Base-by-base conservation (phyloP, 176 grass and related monocot genomes). In the Otatea glauca region DNA sequence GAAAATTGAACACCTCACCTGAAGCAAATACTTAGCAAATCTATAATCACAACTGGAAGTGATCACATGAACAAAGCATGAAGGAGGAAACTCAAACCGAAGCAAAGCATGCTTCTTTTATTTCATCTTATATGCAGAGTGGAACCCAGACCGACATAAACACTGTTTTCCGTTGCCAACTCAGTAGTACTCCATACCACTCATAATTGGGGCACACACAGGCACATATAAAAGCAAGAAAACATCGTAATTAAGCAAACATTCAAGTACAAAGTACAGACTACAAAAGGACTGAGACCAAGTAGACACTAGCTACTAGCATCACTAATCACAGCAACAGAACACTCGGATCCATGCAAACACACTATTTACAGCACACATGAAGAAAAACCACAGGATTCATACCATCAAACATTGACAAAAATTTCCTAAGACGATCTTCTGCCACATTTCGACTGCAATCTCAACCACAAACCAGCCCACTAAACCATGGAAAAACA, bases 191-290 rank as follows among this genome's bases (percentile, higher is more conserved):
- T 21, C 42, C 23, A 55, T 24, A 39, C 20, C 0, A 5, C 0
- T 45, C 9, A 71, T 71, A 13, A 78, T 27, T 56, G 45, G 37
- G 37, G 66, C 60, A 65, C 15, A 83, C 35, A 9, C 3, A 27
- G 3, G 25, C 23, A 6, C 17, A 85, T 56, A 27, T 9, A 7
- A 72, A 78, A 79, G 12, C 45, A 83, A 47, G 11, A 76, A 55
- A 55, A 61, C 18, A 70, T 16, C 59, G 55, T 16, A 77, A 65
- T 58, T 75, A 81, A 81, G 17, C 25, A 74, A 81, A 15, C 38
- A 35, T 35, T 81, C 13, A 63, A 74, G 62, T 43, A 80, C 50
- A 80, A 43, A 61, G 68, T 71, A 18, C 58, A 77, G n/a, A 45
- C 12, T 75, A 24, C 14, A 51, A 58, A 79, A 70, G 13, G 17